Conservation (phyloP, 2,329 filamentous ascomycete genomes). For the Nemania sp. region DNA sequence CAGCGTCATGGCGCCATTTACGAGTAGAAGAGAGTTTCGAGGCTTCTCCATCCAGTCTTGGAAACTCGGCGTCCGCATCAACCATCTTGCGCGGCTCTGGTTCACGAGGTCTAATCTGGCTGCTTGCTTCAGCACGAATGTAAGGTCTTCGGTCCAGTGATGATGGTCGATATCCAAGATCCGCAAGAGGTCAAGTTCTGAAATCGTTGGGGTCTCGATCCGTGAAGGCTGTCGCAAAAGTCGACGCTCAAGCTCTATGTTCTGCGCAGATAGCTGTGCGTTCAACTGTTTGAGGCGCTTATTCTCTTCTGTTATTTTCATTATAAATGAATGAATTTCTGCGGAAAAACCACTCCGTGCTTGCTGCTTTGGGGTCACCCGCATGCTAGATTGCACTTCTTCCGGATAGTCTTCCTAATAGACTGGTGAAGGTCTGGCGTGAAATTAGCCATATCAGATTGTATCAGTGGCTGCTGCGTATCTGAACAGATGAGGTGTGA, state of each 20-base stretch:
- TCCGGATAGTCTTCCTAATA: constrained; percentile 1
- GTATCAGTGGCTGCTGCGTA: not conserved
- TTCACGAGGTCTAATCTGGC: not conserved
- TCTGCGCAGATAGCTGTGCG: constrained; percentile 2
- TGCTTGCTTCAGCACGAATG: constrained; percentile 10
- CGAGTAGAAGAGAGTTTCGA: not conserved
- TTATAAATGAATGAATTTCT: constrained; percentile 3
- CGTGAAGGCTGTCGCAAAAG: constrained; percentile 1
- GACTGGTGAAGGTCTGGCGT: not conserved
- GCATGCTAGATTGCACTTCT: not conserved
- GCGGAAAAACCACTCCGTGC: constrained; percentile 5
- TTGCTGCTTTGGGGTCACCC: not conserved
- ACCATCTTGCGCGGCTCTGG: constrained; percentile 14
- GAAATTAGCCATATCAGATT: not conserved
- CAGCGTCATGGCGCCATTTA: constrained; percentile 4
- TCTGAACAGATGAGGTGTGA: constrained; percentile 1
- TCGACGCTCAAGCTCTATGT: constrained; percentile 2
- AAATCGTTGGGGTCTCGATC: not conserved
- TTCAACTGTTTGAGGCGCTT: constrained; percentile 1
- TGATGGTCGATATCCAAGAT: constrained; percentile 11
- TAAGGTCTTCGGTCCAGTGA: constrained; percentile 1
- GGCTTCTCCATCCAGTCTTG: constrained; percentile 3
- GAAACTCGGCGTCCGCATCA: constrained; percentile 11
- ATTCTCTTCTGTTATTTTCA: constrained; percentile 15
- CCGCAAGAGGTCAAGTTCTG: constrained; percentile 1